These are phyloP conservation scores for Candida sp. DNA, from an alignment of 1,139 yeast genomes.

Conservation along the genomic window DNA sequence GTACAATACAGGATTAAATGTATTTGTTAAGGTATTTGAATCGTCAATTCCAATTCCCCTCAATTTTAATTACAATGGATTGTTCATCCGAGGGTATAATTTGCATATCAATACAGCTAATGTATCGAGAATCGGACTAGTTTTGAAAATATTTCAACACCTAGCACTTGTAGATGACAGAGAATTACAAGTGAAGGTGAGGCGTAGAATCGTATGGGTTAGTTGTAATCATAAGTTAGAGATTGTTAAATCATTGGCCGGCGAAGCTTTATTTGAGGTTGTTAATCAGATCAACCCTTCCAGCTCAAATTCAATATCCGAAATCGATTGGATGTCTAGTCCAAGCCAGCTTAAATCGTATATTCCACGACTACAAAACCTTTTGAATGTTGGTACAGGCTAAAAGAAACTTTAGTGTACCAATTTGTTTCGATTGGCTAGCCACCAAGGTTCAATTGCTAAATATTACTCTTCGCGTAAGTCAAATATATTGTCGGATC, in stretches of 20 bases:
- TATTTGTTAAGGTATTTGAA: constrained; percentile 40
- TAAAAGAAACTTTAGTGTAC: not conserved
- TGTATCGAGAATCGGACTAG: constrained; percentile 25
- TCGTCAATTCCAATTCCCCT: constrained; percentile 9
- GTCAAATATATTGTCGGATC: too few relatives aligned
- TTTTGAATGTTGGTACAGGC: constrained; percentile 4
- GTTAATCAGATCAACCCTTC: constrained; percentile 17
- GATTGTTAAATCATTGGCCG: constrained; percentile 24
- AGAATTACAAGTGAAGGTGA: constrained; percentile 11
- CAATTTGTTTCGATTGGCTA: not conserved
- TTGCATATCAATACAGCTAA: constrained; percentile 48
- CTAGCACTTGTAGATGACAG: constrained; percentile 13
- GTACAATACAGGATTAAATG: constrained; percentile 20
- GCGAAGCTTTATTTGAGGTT: constrained; percentile 31
- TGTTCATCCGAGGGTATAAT: constrained; percentile 55
- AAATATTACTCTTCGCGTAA: too few relatives aligned
- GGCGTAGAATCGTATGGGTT: constrained; percentile 26
- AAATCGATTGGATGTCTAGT: constrained; percentile 17
- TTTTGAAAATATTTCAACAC: constrained; percentile 34
- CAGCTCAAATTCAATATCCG: constrained; percentile 4
- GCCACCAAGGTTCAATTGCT: too few relatives aligned
- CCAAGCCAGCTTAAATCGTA: not conserved
- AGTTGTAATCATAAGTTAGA: constrained; percentile 25
- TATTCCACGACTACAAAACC: constrained; percentile 6
- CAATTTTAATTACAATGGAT: constrained; percentile 6